These are phyloP conservation scores for Fennellomyces sp. DNA, from an alignment of 371 early-diverging fungal genomes.

Conservation along the genomic window DNA sequence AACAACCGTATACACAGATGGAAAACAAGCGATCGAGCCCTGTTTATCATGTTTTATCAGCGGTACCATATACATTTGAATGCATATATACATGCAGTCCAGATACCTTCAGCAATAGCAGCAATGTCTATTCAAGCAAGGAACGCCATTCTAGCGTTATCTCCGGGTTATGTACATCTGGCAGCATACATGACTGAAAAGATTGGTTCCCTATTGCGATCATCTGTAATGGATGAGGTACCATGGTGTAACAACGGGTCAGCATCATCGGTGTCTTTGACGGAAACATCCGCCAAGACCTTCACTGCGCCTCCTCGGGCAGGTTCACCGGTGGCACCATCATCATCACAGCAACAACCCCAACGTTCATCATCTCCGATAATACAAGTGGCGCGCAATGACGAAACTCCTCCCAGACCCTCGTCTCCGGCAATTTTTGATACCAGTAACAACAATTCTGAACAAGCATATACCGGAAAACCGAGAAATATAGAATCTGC, in stretches of 20 bases:
- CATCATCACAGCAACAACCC: not conserved
- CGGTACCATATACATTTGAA: conserved; percentile 53
- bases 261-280: not conserved
- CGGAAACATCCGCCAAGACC: conserved; percentile 7
- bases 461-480: conserved; percentile 31
- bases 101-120: not conserved
- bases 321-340: not conserved
- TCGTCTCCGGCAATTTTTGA: not conserved
- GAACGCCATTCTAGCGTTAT: conserved; percentile 35
- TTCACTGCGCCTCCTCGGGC: not conserved
- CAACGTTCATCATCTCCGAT: too few relatives aligned
- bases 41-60: conserved; percentile 62
- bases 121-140: conserved; percentile 17
- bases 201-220: conserved; percentile 43
- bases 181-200: conserved; percentile 55
- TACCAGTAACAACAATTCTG: not conserved
- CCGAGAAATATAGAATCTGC: conserved; percentile 56
- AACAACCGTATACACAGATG: conserved; percentile 30
- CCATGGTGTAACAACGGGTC: not conserved
- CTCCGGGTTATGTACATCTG: conserved; percentile 58
- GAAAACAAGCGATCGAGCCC: conserved; percentile 62
- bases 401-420: not conserved
- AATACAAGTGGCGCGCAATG: too few relatives aligned
- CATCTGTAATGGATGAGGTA: not conserved
- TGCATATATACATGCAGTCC: conserved; percentile 26